Evolutionary conservation across 345 rosid species (phyloP).

Genomic region (Salix arbutifolia): DNA sequence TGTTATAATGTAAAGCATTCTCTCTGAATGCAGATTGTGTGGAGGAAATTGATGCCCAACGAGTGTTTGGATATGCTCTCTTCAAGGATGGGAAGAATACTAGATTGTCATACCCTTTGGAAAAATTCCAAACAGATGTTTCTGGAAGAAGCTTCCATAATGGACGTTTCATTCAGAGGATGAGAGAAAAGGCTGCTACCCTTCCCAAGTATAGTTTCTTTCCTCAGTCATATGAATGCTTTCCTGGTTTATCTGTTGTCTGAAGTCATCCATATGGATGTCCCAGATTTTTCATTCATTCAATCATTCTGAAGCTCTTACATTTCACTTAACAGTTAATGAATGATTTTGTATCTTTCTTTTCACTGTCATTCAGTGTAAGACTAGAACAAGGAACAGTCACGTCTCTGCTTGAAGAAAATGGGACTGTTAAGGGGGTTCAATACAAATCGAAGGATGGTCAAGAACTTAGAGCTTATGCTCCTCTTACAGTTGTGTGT

Average conservation of each 20-base stretch:
- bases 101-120: constrained; percentile 15
- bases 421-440: constrained; percentile 11
- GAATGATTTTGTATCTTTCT: too few relatives aligned
- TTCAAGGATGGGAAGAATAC: constrained; percentile 19
- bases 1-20: background rate
- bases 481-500: constrained; percentile 19
- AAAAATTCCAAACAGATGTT: constrained; percentile 18
- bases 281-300: background rate
- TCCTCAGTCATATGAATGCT: too few relatives aligned
- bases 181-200: constrained; percentile 19
- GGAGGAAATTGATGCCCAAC: constrained; percentile 20
- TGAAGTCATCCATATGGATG: background rate
- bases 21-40: constrained; percentile 19
- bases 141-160: constrained; percentile 20
- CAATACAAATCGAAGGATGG: constrained; percentile 18
- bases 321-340: background rate
- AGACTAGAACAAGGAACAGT: constrained; percentile 17
- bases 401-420: constrained; percentile 17
- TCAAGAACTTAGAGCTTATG: constrained; percentile 10
- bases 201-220: constrained; percentile 16
- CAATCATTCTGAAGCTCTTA: background rate
- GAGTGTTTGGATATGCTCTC: constrained; percentile 19
- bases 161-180: constrained; percentile 20
- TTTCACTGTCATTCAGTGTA: constrained; percentile 4
- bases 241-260: too few relatives aligned